Evolutionary conservation across 495 filamentous ascomycete species (phyloP), one percentile per base, ranked within the genome.

Genomic region (Chaetomium fimeti): DNA sequence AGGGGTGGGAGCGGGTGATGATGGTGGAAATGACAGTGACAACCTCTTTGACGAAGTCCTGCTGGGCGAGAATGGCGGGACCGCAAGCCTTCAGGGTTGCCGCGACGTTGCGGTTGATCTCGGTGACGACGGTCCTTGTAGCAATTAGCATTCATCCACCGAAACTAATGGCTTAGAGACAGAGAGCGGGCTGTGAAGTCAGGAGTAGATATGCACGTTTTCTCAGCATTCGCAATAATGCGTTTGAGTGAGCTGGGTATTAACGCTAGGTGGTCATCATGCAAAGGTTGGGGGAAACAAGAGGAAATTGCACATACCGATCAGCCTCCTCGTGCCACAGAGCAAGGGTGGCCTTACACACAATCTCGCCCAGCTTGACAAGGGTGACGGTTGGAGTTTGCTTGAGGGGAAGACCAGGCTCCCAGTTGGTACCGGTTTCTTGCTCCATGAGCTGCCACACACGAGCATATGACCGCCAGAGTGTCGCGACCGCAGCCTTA

Each of bases 181-280:
- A 42, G 60, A 69, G 49, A 20, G 62, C 71, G 64, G 69, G 27
- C 45, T 48, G 68, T 65, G 48, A 27, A 61, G 57, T 69, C 68
- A 74, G 56, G 64, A 68, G 75, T 79, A 76, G 68, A 78, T 76
- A 61, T 60, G 16, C 63, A 91, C 90, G 91, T 80, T 80, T 96
- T 94, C 86, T 83, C 92, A 92, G 88, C 93, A 97, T 84, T 79
- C 85, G 84, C 89, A 86, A 72, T 79, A 83, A 82, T 80, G 90
- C 86, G 85, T 98, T 88, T 89, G 89, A 96, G 93, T 97, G 93
- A 97, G 92, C 92, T 97, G 92, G 92, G 93, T 93, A 89, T 45
- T 91, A 94, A 91, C 91, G 91, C 86, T 79, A 77, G 77, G 77
- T 84, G 77, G 78, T 96, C 91, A 96, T 98, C 92, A 93, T 92